Evolutionary conservation across 164 flowering plant species (phyloP), one percentile per base, ranked within the genome.

Genomic region (Vitis labrusca): DNA sequence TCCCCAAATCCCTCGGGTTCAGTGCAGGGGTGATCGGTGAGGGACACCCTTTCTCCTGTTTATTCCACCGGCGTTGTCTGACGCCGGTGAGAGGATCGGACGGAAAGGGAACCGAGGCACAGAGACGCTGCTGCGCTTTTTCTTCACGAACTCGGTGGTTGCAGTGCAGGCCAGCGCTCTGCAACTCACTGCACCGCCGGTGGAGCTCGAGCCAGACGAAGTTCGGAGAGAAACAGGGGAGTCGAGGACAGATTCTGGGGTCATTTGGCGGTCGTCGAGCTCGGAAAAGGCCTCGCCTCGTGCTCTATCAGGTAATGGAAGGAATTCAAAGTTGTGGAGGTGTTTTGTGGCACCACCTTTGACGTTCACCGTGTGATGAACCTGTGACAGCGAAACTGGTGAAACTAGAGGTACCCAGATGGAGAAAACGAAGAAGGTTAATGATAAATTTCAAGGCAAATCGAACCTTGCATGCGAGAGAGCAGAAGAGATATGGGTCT

Each of bases 401-500:
- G 64, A 37, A 61, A 30, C 2, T 6, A 55, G 67, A 37, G 54
- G 62, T 64, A 68, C 69, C 53, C 56, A 61, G 47, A 61, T 62
- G 32, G 56, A 44, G 47, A n/a, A 49, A 16, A 37, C 11, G 17
- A 49, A 30, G 17, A 49, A 32, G 44, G 16, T 14, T 15, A 16
- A 13, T 7, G 27, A 10, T 6, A 19, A 54, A 44, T 13, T 59
- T 49, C 1, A 32, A 64, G 57, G 15, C 12, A 63, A 13, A 27
- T 1, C 15, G 17, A 16, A 78, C 81, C 81, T 78, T 74, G 81
- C 81, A 78, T 8, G 67, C 10, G 13, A 78, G 67, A 49, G 78
- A 78, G 57, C 81, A 78, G 61, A 37, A 71, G 54, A 78, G 14
- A 55, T 50, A 74, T 49, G 73, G 78, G 49, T 74, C 67, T 60